Evolutionary conservation across 768 basidiomycete species (phyloP), one percentile per base, ranked within the genome.

Genomic region (Naganishia vishniacii): DNA sequence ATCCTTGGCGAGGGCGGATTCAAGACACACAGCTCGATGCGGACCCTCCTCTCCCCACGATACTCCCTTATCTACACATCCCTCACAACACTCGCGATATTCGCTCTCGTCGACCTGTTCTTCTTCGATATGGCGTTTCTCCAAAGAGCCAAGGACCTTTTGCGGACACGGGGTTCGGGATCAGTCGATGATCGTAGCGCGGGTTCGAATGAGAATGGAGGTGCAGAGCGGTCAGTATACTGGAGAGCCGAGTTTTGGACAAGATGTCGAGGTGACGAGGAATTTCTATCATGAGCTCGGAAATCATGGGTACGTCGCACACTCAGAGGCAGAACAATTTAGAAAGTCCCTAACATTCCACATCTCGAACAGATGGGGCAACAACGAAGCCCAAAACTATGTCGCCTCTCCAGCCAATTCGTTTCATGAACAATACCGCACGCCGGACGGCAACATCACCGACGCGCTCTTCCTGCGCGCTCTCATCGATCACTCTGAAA

Each of bases 321-420:
- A n/a, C n/a, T n/a, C n/a, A n/a, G n/a, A n/a, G n/a, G n/a, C n/a
- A n/a, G n/a, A n/a, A n/a, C n/a, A n/a, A n/a, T n/a, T n/a, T n/a
- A n/a, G n/a, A n/a, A n/a, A n/a, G n/a, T n/a, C n/a, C n/a, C n/a
- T n/a, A n/a, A n/a, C n/a, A n/a, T n/a, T n/a, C n/a, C 15, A 29
- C 11, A 44, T 44, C 7, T 12, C 37, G 42, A 8, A 6, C 40
- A 51, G 62, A 12, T 63, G 62, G 62, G 62, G 62, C 1, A 63
- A 63, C 32, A 51, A 63, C 48, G 62, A 63, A 28, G 29, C 51
- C 8, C 62, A 63, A 42, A 29, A 51, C 29, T 63, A 63, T 20
- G 29, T 51, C 42, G 37, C 15, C 34, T 28, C 48, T 5, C 26
- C 37, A 15, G 37, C 48, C 25, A 51, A 63, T 34, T 63, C 62